Evolutionary conservation across 2,329 filamentous ascomycete genomes (phyloP), one percentile per base, ranked within the genome.

Genomic region (Mycosphaerelloides madeirae): DNA sequence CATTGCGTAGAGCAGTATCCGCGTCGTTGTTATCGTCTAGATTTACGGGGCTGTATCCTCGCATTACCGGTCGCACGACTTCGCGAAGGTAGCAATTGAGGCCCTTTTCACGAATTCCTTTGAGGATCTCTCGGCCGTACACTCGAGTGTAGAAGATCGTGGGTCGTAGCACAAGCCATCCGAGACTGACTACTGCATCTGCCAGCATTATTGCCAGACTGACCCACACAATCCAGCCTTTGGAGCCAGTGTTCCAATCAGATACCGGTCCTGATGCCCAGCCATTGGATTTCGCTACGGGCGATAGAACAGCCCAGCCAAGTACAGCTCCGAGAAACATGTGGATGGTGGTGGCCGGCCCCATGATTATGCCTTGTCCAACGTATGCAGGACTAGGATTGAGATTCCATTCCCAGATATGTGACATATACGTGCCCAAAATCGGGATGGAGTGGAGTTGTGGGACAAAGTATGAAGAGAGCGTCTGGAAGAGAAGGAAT

Each of bases 221-320:
- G 2, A 95, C 76, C 93, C 93, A 98, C 0, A 98, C 87, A 48
- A 98, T 97, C 93, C 93, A 98, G 31, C 91, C 93, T 68, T 97
- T 96, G 64, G 88, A 95, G 8, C 93, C 93, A 13, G 76, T 80
- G 47, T 91, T 86, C 93, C 93, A 98, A 64, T 95, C 86, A 43
- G 80, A 77, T 1, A 96, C 87, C 1, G 82, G 76, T 0, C 90
- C 93, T 2, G 89, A 86, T 8, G 93, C 93, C 93, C 93, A 98
- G 2, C 86, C 88, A 56, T 78, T 80, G 44, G 75, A 70, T 65
- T 95, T 96, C 3, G 93, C 90, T 6, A 97, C 67, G 1, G 93
- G 93, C 3, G 90, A 96, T 1, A 98, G 74, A 5, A 97, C 65
- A 0, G 82, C 93, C 93, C 93, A 98, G 19, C 93, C 93, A 8